A percentile compares a stretch with the other conserved stretches of the same genome.
These are phyloP conservation scores for Asclepias syriaca DNA, from an alignment of 257 asterid genomes.

Conservation along the genomic window DNA sequence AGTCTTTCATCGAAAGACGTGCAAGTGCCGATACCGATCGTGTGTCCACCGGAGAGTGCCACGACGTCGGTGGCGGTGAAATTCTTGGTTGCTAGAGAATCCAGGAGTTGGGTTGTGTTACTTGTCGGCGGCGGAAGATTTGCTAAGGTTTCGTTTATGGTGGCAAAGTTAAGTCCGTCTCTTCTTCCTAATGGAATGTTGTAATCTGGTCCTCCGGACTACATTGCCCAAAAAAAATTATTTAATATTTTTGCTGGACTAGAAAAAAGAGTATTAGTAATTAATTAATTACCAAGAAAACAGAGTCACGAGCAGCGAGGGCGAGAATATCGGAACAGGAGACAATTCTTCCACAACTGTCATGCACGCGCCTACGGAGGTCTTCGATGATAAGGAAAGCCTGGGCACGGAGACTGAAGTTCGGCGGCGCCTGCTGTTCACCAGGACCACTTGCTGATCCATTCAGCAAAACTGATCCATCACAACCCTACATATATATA, in stretches of 20 bases:
- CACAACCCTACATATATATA: constrained; percentile 23
- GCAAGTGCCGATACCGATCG: constrained; percentile 59
- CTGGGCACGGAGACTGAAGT: constrained; percentile 19
- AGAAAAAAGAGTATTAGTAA: background rate
- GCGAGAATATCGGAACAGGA: constrained; percentile 26
- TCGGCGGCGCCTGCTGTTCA: constrained; percentile 31
- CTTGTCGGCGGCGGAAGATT: constrained; percentile 59
- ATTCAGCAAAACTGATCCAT: constrained; percentile 22
- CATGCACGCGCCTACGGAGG: constrained; percentile 20
- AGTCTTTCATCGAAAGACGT: constrained; percentile 56
- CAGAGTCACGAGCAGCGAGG: constrained; percentile 24
- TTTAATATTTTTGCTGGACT: too few relatives aligned
- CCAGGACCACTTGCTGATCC: constrained; percentile 33
- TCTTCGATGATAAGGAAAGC: constrained; percentile 21
- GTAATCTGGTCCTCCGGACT: constrained; percentile 64
- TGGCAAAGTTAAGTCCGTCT: constrained; percentile 48
- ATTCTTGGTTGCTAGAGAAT: constrained; percentile 40
- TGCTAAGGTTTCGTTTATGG: constrained; percentile 33
- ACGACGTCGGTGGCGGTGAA: constrained; percentile 56
- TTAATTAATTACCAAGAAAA: constrained; percentile 8
- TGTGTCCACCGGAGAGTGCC: constrained; percentile 81
- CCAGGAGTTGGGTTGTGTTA: constrained; percentile 42
- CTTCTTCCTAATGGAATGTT: constrained; percentile 58
- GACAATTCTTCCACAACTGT: constrained; percentile 18
- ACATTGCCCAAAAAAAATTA: background rate